Percentiles rank a stretch among this genome's conserved stretches.
These are phyloP conservation scores for Neonectria hederae DNA, from an alignment of 2,329 filamentous ascomycete genomes.

Conservation along the genomic window DNA sequence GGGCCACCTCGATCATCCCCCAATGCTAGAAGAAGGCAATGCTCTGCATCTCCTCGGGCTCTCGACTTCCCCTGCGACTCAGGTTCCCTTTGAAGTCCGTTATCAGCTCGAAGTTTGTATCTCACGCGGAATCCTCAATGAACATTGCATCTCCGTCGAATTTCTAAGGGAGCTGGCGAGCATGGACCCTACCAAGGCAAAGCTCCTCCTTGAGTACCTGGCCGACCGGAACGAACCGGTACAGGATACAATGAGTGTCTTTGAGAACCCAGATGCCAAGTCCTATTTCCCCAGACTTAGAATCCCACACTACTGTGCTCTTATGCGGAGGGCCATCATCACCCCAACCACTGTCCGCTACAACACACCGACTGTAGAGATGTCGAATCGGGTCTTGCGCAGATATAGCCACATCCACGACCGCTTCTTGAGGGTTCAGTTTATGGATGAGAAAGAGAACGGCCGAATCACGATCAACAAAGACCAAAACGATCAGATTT, in stretches of 20 bases:
- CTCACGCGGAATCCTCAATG: constrained; percentile 79
- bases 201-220: constrained; percentile 77
- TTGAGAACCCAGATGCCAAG: constrained; percentile 63
- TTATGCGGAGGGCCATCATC: constrained; percentile 79
- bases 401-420: constrained; percentile 75
- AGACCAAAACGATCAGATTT: constrained; percentile 73
- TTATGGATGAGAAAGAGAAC: constrained; percentile 79
- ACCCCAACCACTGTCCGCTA: constrained; percentile 88
- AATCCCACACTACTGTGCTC: constrained; percentile 77
- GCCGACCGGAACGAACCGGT: constrained; percentile 70
- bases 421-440: constrained; percentile 88
- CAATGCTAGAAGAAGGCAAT: constrained; percentile 26
- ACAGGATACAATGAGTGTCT: constrained; percentile 77
- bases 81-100: constrained; percentile 75
- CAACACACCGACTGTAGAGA: constrained; percentile 80
- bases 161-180: constrained; percentile 73
- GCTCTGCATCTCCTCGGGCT: constrained; percentile 43
- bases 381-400: constrained; percentile 86
- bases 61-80: constrained; percentile 28
- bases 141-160: constrained; percentile 73
- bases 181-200: constrained; percentile 59
- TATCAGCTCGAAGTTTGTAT: constrained; percentile 96
- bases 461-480: constrained; percentile 65
- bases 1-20: constrained; percentile 44
- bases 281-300: constrained; percentile 58